Base-by-base conservation (phyloP, 495 filamentous ascomycete genomes). In the Eremomyces bilateralis region DNA sequence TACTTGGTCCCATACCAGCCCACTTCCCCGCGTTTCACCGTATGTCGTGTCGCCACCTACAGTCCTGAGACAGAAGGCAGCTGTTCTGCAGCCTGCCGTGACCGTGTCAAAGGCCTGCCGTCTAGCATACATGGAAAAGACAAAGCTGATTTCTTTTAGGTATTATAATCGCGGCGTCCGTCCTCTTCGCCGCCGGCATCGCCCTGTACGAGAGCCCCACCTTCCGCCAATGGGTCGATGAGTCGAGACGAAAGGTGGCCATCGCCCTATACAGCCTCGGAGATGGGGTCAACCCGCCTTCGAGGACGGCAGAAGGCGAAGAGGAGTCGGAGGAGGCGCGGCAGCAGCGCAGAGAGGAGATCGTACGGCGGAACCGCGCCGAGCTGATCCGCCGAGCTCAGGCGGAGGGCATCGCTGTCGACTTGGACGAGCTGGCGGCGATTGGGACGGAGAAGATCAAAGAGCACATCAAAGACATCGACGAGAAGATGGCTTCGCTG, bases 141-240 rank as follows among this genome's bases (percentile, higher is more conserved):
- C n/a, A n/a, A n/a, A n/a, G n/a, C n/a, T n/a, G n/a, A n/a, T n/a
- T n/a, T 53, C 61, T 44, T 35, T 52, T 60, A 85, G 81, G 73
- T 45, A 67, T 80, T 50, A 74, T 88, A 12, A 68, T 88, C 45
- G 76, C 69, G 40, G 63, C 80, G 11, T 68, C 74, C 27, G 68
- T 83, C 16, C 64, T 80, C 21, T 71, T 81, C 19, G 80, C 79
- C 38, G 79, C 80, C 28, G 79, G 80, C 4, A 71, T 88, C 35
- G 81, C 80, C 24, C 63, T 85, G 36, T 91, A 91, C 54, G 10
- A 32, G 8, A 78, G 88, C 49, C 80, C 78, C 10, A 73, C 85
- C 52, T 62, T 88, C 30, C 70, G 76, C 45, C 67, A 73, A 56
- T 76, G 76, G 60, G 64, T 82, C 33, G 65, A 76, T 37, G 69